Base-by-base conservation (phyloP, 768 basidiomycete genomes). In the Suillus discolor region DNA sequence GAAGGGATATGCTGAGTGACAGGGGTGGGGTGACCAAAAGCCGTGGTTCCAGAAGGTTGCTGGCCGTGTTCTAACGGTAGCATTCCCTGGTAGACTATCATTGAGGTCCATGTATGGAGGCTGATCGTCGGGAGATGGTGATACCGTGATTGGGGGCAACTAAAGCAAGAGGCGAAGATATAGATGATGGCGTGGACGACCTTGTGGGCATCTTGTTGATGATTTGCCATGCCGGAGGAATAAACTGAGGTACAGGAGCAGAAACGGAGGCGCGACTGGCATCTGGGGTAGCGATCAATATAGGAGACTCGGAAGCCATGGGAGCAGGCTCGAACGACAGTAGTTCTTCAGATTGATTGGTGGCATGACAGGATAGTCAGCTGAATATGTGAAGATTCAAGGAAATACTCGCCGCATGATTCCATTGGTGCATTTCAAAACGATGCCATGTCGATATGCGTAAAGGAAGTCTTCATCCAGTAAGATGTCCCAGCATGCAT, bases 121-220 rank as follows among this genome's bases (percentile, higher is more conserved):
- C 16, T 78, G 78, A 62, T 89, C 87, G 51, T 90, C 88, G 4
- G 83, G 80, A 9, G 82, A 84, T 20, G 84, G 77, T 13, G 90
- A 82, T 7, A 93, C 92, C 53, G 92, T 84, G 68, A 94, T 94
- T 11, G 93, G 93, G 93, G 38, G 88, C 91, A 7, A 92, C 93
- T 36, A 94, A 82, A 34, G 93, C 93, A 49, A 95, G 83, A 63
- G 93, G 93, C 15, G 93, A 95, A 28, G 93, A 94, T 62, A 94
- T 85, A 18, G 93, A 94, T 3, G 93, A 94, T 18, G 93, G 93
- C 0, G 93, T 95, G 12, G 93, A 94, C 8, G 93, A 93, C 59
- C 93, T 84, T 11, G 93, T 93, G 60, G 89, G 86, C 67, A 91
- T 72, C 62, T 79, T 78, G 70, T 71, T 78, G 64, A 76, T 70